These are phyloP conservation scores for Cadophora luteo-olivacea DNA, from an alignment of 2,329 filamentous ascomycete species.

Conservation along the genomic window DNA sequence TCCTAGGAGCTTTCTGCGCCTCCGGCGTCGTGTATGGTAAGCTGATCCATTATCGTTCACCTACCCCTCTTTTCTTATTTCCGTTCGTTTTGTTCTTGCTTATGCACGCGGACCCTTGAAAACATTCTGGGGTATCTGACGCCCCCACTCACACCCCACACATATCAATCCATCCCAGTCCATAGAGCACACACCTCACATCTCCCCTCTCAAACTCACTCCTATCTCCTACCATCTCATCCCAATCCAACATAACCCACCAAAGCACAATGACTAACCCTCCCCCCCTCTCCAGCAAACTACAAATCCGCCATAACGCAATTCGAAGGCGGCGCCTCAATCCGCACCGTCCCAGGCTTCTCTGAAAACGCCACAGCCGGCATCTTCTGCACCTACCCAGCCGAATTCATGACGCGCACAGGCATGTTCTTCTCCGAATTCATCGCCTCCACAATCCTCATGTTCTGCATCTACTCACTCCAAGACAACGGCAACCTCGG, in stretches of 20 bases:
- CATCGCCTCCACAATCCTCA: slow-evolving; percentile 69
- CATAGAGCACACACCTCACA: not conserved
- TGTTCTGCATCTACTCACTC: slow-evolving; percentile 76
- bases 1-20: slow-evolving; percentile 70
- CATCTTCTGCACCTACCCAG: slow-evolving; percentile 77
- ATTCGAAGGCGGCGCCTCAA: slow-evolving; percentile 66
- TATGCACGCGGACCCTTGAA: slow-evolving; percentile 2
- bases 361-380: slow-evolving; percentile 59
- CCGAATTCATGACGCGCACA: slow-evolving; percentile 66
- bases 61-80: not conserved
- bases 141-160: not conserved
- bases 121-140: not conserved
- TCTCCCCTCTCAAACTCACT: not conserved
- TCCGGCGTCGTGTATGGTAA: slow-evolving; percentile 53
- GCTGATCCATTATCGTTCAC: not conserved
- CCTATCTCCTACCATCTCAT: not conserved
- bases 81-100: not conserved
- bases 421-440: slow-evolving; percentile 78
- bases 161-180: not conserved
- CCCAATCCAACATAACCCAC: not conserved
- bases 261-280: not conserved
- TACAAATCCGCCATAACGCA: slow-evolving; percentile 69
- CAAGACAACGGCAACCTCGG: slow-evolving; percentile 60
- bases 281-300: slow-evolving; percentile 52
- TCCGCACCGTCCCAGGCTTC: slow-evolving; percentile 63